phyloP scores from a whole-genome alignment of 176 grass and related monocot genomes.

The Stipa capillata region DNA sequence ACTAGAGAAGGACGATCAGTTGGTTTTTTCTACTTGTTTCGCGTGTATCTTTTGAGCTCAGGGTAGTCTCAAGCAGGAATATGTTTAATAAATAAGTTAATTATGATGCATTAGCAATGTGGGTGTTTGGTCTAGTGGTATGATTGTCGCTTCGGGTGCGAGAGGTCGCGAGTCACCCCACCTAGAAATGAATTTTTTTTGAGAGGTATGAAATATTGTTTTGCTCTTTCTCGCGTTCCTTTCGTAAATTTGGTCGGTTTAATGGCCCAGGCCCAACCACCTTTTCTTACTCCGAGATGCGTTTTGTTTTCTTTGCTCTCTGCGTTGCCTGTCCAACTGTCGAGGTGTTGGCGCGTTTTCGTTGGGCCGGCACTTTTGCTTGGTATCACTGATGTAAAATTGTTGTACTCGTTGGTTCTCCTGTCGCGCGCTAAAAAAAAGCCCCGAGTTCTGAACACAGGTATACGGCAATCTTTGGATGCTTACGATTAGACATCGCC shows the following conservation, averaged over 20 bases:
- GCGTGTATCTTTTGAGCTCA: not conserved
- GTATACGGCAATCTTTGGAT: not conserved
- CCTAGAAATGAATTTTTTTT: not conserved
- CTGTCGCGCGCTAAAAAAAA: too few relatives aligned
- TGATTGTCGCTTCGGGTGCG: constrained; percentile 96
- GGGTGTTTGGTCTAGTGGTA: constrained; percentile 98
- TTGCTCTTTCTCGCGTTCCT: not conserved
- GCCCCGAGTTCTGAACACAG: too few relatives aligned
- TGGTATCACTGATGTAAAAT: too few relatives aligned
- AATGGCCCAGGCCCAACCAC: not conserved
- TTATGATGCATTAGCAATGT: too few relatives aligned
- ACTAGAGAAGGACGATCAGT: not conserved
- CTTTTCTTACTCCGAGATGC: not conserved
- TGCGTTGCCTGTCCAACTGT: too few relatives aligned
- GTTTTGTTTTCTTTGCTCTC: not conserved
- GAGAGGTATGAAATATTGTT: too few relatives aligned
- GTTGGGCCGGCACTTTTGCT: too few relatives aligned
- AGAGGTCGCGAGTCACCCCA: constrained; percentile 91
- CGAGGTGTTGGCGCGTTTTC: too few relatives aligned
- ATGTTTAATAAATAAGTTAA: too few relatives aligned
- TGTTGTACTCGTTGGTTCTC: too few relatives aligned
- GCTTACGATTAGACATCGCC: not conserved
- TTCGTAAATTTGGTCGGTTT: not conserved
- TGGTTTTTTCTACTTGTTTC: not conserved
- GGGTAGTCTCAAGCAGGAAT: not conserved